Percentiles rank a stretch among this genome's conserved stretches.
phyloP scores from a whole-genome alignment of 306 rosid genomes.

The Arachis stenosperma region DNA sequence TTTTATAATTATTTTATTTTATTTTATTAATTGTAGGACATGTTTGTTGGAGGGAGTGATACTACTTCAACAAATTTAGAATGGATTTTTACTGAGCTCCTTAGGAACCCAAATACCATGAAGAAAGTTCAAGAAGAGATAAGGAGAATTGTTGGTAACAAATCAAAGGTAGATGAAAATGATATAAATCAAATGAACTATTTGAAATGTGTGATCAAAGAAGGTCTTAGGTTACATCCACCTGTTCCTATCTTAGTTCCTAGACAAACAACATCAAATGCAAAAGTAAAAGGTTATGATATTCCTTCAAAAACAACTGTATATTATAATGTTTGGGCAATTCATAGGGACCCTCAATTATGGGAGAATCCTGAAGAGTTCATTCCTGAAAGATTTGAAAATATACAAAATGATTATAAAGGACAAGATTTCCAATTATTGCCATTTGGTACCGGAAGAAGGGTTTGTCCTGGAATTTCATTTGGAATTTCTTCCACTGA shows the following conservation, averaged over 20 bases:
- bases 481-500: constrained; percentile 20
- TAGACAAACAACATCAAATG: constrained; percentile 18
- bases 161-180: neutral
- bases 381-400: constrained; percentile 31
- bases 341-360: constrained; percentile 30
- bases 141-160: neutral
- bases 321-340: constrained; percentile 40
- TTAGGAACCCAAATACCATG: neutral
- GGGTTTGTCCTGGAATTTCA: constrained; percentile 22
- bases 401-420: neutral
- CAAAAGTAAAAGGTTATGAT: constrained; percentile 15
- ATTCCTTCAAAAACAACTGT: constrained; percentile 32
- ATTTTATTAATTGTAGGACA: neutral
- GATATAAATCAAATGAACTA: neutral
- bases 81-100: constrained; percentile 1
- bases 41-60: constrained; percentile 4
- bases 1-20: too few species aligned
- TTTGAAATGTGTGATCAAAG: neutral
- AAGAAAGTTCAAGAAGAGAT: neutral
- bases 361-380: constrained; percentile 32
- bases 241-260: constrained; percentile 30
- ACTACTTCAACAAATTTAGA: neutral
- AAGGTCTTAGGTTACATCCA: neutral
- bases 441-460: constrained; percentile 37
- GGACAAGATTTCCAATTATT: constrained; percentile 2